Evolutionary conservation across 495 filamentous ascomycete genomes (phyloP), one percentile per base, ranked within the genome.

Genomic region (Pyronema domesticum): DNA sequence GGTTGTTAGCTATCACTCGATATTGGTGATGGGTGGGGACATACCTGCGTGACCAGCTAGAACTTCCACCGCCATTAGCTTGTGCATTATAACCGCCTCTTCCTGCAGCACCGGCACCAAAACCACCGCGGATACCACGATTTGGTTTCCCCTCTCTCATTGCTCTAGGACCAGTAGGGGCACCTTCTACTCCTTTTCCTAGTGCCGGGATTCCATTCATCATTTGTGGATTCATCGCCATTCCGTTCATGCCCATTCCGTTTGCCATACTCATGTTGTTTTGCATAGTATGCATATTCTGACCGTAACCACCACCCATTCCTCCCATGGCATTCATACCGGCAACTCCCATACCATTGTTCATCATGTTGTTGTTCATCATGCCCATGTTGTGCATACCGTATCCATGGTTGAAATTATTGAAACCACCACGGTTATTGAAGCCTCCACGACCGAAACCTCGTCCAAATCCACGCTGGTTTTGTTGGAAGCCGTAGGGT

Each of bases 81-180:
- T 15, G 40, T 17, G 18, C 49, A 33, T 36, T 42, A 43, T 56
- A 60, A 34, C 53, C 57, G 49, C 66, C 63, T 54, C 66, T 62
- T 43, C 56, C 57, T 15, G 55, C 51, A 6, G 49, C 49, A 50
- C 37, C 57, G 19, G 57, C 58, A 7, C 56, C 61, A 40, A 57
- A 58, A 40, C 45, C 48, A 42, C 66, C 57, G 46, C 62, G 68
- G 36, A 61, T 68, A 51, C 71, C 71, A 57, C 62, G 68, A 49
- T 67, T 71, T 30, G 68, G 68, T 55, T 68, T 71, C 43, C 89
- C 88, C 62, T 89, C 79, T 57, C 93, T 73, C 80, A 96, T 87
- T 14, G 93, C 91, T 68, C 91, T 88, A 2, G 91, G 91, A 1
- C 86, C 91, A 50, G 82, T 91, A 33, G 91, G 91, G 23, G 91